Conservation (phyloP, 176 grass and related monocot genomes). For the Dactylis glomerata region DNA sequence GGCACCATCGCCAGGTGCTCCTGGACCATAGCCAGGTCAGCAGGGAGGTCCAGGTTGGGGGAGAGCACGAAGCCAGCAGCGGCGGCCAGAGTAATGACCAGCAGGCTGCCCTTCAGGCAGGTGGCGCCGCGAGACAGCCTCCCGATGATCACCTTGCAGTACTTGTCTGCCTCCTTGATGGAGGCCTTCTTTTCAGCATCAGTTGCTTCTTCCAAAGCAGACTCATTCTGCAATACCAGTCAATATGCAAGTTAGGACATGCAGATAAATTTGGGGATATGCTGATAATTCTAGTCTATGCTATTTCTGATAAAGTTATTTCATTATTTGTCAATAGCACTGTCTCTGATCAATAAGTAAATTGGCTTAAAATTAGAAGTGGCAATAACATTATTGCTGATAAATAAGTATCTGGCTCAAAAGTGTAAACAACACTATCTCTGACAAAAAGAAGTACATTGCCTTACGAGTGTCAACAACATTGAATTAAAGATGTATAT, state of each 20-base stretch:
- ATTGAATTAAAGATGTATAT: not conserved
- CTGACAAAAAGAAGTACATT: not conserved
- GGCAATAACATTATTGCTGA: not conserved
- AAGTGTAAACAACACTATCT: not conserved
- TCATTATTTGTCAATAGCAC: not conserved
- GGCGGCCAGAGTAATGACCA: slow-evolving; percentile 42
- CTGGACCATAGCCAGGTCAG: slow-evolving; percentile 33
- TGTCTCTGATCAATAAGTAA: not conserved
- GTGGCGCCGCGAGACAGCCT: slow-evolving; percentile 50
- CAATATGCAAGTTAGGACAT: not conserved
- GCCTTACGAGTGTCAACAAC: not conserved
- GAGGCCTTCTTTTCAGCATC: slow-evolving; percentile 45
- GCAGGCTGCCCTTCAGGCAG: slow-evolving; percentile 64
- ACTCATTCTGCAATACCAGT: slow-evolving; percentile 66
- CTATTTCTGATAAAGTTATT: too few relatives aligned
- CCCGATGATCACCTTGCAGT: slow-evolving; percentile 72
- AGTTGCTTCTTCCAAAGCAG: slow-evolving; percentile 32
- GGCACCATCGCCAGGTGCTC: slow-evolving; percentile 51
- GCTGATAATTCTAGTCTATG: not conserved
- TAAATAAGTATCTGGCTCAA: not conserved
- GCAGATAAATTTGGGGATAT: not conserved
- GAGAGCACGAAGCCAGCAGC: slow-evolving; percentile 40
- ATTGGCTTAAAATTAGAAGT: not conserved
- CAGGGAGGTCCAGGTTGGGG: slow-evolving; percentile 42
- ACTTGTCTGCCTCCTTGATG: slow-evolving; percentile 86